phyloP scores from a whole-genome alignment of 495 filamentous ascomycete species.

The Penicillium flavigenum region DNA sequence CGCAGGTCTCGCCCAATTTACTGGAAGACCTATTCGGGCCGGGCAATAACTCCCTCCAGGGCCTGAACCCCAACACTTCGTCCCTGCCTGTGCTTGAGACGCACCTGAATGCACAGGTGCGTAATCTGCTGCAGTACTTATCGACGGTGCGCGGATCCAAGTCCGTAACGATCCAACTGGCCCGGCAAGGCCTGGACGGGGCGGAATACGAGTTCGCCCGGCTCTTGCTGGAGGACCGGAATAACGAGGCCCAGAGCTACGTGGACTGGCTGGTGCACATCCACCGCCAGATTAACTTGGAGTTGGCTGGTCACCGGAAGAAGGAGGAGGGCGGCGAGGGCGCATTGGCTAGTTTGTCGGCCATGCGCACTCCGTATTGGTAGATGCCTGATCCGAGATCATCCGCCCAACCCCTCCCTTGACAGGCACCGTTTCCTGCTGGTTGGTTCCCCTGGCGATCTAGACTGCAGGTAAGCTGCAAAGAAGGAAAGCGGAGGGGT shows the following conservation, averaged over 20 bases:
- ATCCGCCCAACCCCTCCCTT: constrained; percentile 1
- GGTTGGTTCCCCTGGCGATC: constrained; percentile 8
- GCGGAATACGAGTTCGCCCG: constrained; percentile 96
- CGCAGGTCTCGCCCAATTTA: constrained; percentile 72
- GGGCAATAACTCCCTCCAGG: constrained; percentile 65
- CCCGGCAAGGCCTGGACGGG: constrained; percentile 89
- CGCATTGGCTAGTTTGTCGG: constrained; percentile 60
- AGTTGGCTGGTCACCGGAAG: constrained; percentile 77
- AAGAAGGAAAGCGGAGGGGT: background rate
- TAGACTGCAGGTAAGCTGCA: constrained; percentile 14
- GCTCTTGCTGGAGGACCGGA: constrained; percentile 87
- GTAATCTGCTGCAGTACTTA: constrained; percentile 88
- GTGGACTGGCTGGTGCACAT: constrained; percentile 98
- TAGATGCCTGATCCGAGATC: constrained; percentile 16
- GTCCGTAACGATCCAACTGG: constrained; percentile 83
- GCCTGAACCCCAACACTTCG: constrained; percentile 74
- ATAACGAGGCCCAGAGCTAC: constrained; percentile 96
- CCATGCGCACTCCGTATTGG: constrained; percentile 75
- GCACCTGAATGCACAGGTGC: constrained; percentile 90
- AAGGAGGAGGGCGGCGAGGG: constrained; percentile 62
- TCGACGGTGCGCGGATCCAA: constrained; percentile 79
- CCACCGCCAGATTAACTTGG: constrained; percentile 86
- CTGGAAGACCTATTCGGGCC: constrained; percentile 88
- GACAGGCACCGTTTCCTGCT: constrained; percentile 4
- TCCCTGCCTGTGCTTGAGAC: constrained; percentile 76